These are phyloP conservation scores for Grosmannia clavigera DNA, from an alignment of 2,329 filamentous ascomycete species.

Conservation along the genomic window DNA sequence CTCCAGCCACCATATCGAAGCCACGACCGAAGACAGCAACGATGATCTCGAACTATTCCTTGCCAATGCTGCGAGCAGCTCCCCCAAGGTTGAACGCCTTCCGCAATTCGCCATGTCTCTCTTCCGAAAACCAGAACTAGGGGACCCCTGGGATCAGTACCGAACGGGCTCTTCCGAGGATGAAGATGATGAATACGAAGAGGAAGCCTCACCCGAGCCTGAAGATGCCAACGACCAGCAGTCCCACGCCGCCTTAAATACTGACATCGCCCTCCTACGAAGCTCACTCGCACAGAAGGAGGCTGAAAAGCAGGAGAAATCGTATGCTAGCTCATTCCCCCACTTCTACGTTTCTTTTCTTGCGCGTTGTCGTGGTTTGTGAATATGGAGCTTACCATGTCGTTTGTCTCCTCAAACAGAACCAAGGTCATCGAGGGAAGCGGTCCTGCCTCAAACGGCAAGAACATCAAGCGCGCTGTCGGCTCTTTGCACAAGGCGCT, in stretches of 20 bases:
- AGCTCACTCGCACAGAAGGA: constrained; percentile 29
- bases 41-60: constrained; percentile 31
- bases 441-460: constrained; percentile 12
- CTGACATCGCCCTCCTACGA: constrained; percentile 38
- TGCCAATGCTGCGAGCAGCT: constrained; percentile 36
- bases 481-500: constrained; percentile 12
- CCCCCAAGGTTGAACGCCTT: constrained; percentile 33
- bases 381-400: constrained; percentile 9
- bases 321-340: constrained; percentile 21
- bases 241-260: constrained; percentile 26
- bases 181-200: constrained; percentile 12
- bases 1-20: constrained; percentile 32
- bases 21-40: constrained; percentile 34
- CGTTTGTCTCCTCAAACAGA: constrained; percentile 15
- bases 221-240: constrained; percentile 15
- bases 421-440: constrained; percentile 23
- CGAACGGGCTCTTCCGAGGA: constrained; percentile 11
- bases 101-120: constrained; percentile 38
- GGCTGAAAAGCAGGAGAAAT: constrained; percentile 32
- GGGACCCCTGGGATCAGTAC: constrained; percentile 10
- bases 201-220: constrained; percentile 9
- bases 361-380: not conserved
- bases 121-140: constrained; percentile 27
- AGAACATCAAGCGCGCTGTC: constrained; percentile 12
- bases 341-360: not conserved